A percentile compares a stretch with the other conserved stretches of the same genome.
Evolutionary conservation across 2,329 filamentous ascomycete species (phyloP).

Genomic region (Monilinia fructigena): DNA sequence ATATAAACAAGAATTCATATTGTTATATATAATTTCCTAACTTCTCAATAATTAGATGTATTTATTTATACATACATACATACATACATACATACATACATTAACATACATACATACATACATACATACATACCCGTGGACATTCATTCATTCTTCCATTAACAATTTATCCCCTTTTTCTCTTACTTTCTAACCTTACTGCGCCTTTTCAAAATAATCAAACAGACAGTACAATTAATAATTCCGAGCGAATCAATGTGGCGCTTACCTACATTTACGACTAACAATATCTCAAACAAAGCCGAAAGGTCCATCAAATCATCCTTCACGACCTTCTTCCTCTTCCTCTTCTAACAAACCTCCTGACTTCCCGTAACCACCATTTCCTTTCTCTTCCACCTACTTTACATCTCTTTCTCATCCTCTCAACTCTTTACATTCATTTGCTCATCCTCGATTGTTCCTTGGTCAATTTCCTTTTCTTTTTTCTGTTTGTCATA

Average conservation of each 20-base stretch:
- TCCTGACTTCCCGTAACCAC: constrained; percentile 1
- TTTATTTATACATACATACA: background rate
- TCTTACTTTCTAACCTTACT: background rate
- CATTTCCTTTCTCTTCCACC: constrained; percentile 19
- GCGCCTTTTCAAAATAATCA: background rate
- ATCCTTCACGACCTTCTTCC: constrained; percentile 19
- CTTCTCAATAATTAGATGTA: background rate
- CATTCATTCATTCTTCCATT: background rate
- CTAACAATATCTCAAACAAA: constrained; percentile 20
- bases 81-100: too few species aligned
- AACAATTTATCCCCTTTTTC: background rate
- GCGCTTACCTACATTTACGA: constrained; percentile 8
- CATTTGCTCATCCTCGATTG: constrained; percentile 29
- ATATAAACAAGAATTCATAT: too few species aligned
- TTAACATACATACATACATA: background rate
- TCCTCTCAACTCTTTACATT: constrained; percentile 24
- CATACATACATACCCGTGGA: too few species aligned
- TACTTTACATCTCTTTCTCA: constrained; percentile 25
- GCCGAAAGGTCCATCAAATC: constrained; percentile 14
- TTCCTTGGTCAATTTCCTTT: constrained; percentile 27
- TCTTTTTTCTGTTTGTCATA: constrained; percentile 28
- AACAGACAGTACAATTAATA: too few species aligned
- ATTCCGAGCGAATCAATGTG: constrained; percentile 19
- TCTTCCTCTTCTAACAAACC: background rate
- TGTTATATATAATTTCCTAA: too few species aligned